phyloP scores from a whole-genome alignment of 1,139 yeast species.

The Scheffersomyces illinoinensis region DNA sequence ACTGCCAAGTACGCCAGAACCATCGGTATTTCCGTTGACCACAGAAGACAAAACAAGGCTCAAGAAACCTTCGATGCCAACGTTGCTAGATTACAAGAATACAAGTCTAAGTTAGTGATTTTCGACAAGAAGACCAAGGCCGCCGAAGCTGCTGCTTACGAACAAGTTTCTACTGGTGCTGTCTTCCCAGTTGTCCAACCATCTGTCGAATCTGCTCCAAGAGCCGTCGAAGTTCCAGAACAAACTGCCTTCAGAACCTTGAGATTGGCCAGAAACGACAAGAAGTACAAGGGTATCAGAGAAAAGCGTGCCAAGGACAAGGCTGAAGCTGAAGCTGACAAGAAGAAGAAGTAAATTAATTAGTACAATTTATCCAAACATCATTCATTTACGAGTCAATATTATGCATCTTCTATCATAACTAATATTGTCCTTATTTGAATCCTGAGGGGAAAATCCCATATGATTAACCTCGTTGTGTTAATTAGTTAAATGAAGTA shows the following conservation, averaged over 20 bases:
- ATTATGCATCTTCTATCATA: background rate
- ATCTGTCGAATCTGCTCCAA: constrained; percentile 71
- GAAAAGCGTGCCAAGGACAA: constrained; percentile 95
- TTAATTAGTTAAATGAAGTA: background rate
- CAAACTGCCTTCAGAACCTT: constrained; percentile 95
- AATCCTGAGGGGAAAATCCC: background rate
- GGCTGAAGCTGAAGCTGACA: constrained; percentile 99
- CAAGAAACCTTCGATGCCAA: constrained; percentile 93
- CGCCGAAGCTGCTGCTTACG: constrained; percentile 67
- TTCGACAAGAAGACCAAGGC: constrained; percentile 87
- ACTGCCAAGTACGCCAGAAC: constrained; percentile 97
- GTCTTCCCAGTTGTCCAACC: constrained; percentile 91
- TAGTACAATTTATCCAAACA: background rate
- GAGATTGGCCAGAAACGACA: constrained; percentile 92
- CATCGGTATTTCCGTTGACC: constrained; percentile 98
- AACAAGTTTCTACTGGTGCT: constrained; percentile 78
- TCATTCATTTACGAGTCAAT: background rate
- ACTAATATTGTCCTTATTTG: background rate
- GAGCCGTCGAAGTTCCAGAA: constrained; percentile 85
- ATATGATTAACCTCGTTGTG: background rate
- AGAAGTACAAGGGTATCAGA: constrained; percentile 92
- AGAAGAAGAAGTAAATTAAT: constrained; percentile 77
- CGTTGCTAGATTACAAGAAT: constrained; percentile 95
- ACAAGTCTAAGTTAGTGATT: constrained; percentile 92
- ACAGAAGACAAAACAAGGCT: constrained; percentile 99